Evolutionary conservation across 208 protist species (phyloP).

Genomic region (Vickermania ingenoplastis): DNA sequence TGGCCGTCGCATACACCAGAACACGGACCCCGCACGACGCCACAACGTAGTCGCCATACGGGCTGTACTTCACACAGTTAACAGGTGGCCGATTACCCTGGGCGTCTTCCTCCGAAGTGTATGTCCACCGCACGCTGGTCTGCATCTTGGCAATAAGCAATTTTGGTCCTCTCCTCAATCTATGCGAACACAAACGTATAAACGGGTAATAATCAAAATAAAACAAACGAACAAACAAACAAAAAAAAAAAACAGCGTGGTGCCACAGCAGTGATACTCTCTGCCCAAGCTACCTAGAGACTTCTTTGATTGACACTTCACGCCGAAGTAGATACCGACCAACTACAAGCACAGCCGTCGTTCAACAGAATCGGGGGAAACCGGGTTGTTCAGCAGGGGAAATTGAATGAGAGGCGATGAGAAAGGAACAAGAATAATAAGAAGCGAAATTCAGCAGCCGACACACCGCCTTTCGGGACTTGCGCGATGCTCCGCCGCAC

Average conservation of each 20-base stretch:
- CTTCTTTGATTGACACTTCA: no score
- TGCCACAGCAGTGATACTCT: not conserved
- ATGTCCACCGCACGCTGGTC: conserved; percentile 59
- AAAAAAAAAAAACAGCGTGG: conserved; percentile 9
- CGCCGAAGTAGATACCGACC: no score
- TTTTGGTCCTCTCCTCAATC: not conserved
- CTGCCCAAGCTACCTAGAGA: conserved; percentile 1
- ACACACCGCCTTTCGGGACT: no score
- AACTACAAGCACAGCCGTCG: no score
- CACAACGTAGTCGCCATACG: conserved; percentile 85
- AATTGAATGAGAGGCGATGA: no score
- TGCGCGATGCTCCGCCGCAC: no score
- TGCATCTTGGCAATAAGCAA: conserved; percentile 42
- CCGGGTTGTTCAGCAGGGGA: no score
- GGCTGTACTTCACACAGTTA: conserved; percentile 82
- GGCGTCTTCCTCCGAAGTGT: conserved; percentile 12
- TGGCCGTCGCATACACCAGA: conserved; percentile 88
- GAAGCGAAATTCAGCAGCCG: no score
- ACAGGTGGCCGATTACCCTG: conserved; percentile 54
- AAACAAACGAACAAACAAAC: conserved; percentile 15
- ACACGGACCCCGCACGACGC: conserved; percentile 86
- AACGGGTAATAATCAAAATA: conserved; percentile 15
- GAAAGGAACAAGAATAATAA: no score
- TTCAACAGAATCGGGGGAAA: no score
- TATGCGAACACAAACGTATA: not conserved